Conservation (phyloP, 352 stramenopile species). For the Globisporangium splendens region DNA sequence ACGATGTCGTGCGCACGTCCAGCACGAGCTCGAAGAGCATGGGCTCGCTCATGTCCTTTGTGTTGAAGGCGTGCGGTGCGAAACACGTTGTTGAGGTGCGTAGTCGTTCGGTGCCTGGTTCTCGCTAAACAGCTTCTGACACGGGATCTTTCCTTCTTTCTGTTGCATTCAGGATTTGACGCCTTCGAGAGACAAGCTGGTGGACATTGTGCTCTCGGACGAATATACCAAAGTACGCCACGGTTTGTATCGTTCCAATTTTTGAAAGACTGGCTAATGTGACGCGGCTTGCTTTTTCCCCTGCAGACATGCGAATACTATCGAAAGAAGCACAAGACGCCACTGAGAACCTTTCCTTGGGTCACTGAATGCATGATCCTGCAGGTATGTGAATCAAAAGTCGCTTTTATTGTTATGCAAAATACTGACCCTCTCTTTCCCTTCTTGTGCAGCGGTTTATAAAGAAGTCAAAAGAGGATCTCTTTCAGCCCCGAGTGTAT, state of each 20-base stretch:
- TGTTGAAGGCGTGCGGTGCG: slow-evolving; percentile 63
- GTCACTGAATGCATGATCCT: slow-evolving; percentile 80
- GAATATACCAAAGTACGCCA: slow-evolving; percentile 60
- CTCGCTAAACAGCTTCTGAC: background rate
- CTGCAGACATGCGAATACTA: slow-evolving; percentile 54
- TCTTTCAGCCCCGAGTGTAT: slow-evolving; percentile 41
- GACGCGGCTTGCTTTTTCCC: background rate
- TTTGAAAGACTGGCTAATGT: background rate
- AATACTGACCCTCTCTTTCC: slow-evolving; percentile 1
- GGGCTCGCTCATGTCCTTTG: slow-evolving; percentile 43
- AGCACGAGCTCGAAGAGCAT: slow-evolving; percentile 38
- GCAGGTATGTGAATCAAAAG: slow-evolving; percentile 34
- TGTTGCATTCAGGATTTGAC: slow-evolving; percentile 38
- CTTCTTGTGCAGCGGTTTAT: slow-evolving; percentile 39
- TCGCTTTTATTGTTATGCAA: background rate
- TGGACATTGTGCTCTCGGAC: slow-evolving; percentile 69
- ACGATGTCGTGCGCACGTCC: slow-evolving; percentile 31
- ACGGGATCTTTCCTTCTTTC: no score
- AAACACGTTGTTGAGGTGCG: slow-evolving; percentile 52
- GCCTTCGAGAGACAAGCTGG: slow-evolving; percentile 22
- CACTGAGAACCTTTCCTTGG: slow-evolving; percentile 71
- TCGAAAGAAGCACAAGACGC: slow-evolving; percentile 27
- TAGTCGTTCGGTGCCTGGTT: background rate
- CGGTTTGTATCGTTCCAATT: background rate
- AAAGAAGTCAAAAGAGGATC: slow-evolving; percentile 27